Evolutionary conservation across 176 grass and related monocot species (phyloP), one percentile per base, ranked within the genome.

Genomic region (Musa acuminata): DNA sequence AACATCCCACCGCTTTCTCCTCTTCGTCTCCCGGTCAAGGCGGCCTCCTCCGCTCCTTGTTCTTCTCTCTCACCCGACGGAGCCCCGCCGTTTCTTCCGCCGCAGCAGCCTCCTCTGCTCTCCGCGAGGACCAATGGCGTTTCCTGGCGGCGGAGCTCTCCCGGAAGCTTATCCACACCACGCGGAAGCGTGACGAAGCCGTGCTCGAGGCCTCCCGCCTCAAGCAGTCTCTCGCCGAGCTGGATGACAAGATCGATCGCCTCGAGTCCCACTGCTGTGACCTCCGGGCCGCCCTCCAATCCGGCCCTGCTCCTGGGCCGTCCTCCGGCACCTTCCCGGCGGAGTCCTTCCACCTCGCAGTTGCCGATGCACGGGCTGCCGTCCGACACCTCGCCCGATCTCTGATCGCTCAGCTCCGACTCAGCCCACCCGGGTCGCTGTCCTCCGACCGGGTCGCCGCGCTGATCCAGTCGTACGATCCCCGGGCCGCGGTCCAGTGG

Each of bases 101-200:
- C 60, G 71, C 78, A 75, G 77, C 84, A 11, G 49, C 29, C 1
- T 77, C 49, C 12, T 80, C 79, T 2, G 84, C 51, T 2, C 52
- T 51, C 19, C 79, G 75, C 20, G 83, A 71, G 11, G 90, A 87
- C 48, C 84, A 88, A 83, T 97, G 90, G 93, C 87, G 93, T 71
- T 71, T 84, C 24, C 83, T 87, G 11, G 90, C 86, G 12, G 83
- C 82, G 50, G 90, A 93, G 71, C 84, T 94, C 27, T 94, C 90
- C 2, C 81, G 85, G 71, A 82, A 92, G 58, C 88, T 98, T 80
- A 66, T 87, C 27, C 80, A 84, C n/a, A 80, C 84, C 69, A 94
- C 90, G 66, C 88, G 90, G 55, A 89, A 83, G 35, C 84, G 95
- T 52, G 95, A 99, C 72, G 90, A 94, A 73, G 86, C 95, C 52